Percentiles rank a stretch among this genome's conserved stretches.
These are phyloP conservation scores for Toxicodendron radicans DNA, from an alignment of 345 rosid species.

Conservation along the genomic window DNA sequence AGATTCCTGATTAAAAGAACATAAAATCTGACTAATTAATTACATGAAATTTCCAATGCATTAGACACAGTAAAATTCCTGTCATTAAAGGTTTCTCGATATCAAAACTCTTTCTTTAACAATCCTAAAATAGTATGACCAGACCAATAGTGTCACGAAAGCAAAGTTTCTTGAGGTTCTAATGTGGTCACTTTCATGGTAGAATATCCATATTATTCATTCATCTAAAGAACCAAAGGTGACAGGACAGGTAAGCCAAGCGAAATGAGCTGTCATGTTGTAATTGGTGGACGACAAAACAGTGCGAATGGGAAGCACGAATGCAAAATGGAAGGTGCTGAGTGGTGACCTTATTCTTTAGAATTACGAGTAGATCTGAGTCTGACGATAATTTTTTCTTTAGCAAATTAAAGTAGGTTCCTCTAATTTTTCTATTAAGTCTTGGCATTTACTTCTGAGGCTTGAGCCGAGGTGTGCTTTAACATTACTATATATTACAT, in stretches of 20 bases:
- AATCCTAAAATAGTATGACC: not conserved
- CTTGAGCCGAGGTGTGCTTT: conserved; percentile 20
- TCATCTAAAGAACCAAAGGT: conserved; percentile 19
- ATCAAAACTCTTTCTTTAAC: too few species aligned
- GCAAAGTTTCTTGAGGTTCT: conserved; percentile 24
- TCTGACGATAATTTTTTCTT: conserved; percentile 40
- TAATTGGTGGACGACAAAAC: conserved; percentile 30
- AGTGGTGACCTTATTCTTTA: conserved; percentile 34
- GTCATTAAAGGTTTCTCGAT: too few species aligned
- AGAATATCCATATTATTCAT: conserved; percentile 39
- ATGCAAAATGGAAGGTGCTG: conserved; percentile 25
- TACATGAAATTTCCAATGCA: too few species aligned
- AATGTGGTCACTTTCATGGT: conserved; percentile 10
- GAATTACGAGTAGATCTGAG: conserved; percentile 44
- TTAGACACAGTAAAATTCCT: too few species aligned
- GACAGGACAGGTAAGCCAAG: conserved; percentile 30
- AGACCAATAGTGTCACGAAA: conserved; percentile 6
- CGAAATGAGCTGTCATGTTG: conserved; percentile 40
- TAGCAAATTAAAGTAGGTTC: conserved; percentile 28
- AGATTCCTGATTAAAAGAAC: not conserved
- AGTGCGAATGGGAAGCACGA: conserved; percentile 54
- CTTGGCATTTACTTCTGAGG: conserved; percentile 22
- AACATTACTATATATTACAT: conserved; percentile 34
- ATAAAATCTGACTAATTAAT: not conserved
- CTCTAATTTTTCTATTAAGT: conserved; percentile 25